A percentile compares a stretch with the other conserved stretches of the same genome.
These are phyloP conservation scores for Apophysomyces trapeziformis DNA, from an alignment of 371 early-diverging fungal species.

Conservation along the genomic window DNA sequence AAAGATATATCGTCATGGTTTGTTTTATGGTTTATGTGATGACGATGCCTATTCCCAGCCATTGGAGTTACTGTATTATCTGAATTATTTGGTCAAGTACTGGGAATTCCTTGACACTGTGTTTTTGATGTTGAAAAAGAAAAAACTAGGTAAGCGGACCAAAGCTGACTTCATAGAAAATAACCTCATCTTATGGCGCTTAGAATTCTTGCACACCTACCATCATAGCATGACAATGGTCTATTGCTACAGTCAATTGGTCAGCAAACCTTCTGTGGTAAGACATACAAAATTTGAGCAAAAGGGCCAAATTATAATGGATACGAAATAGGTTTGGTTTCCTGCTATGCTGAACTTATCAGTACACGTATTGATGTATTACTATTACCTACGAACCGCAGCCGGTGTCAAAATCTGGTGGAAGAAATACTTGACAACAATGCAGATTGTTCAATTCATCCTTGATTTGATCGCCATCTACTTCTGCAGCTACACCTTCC, in stretches of 20 bases:
- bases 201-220: slow-evolving; percentile 78
- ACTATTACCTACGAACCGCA: slow-evolving; percentile 76
- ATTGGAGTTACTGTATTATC: slow-evolving; percentile 79
- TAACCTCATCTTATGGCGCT: background rate
- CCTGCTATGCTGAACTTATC: slow-evolving; percentile 70
- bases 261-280: slow-evolving; percentile 72
- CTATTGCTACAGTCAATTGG: slow-evolving; percentile 73
- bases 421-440: slow-evolving; percentile 81
- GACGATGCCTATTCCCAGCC: slow-evolving; percentile 73
- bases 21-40: slow-evolving; percentile 74
- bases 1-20: slow-evolving; percentile 63
- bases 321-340: slow-evolving; percentile 56
- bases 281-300: slow-evolving; percentile 18
- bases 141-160: slow-evolving; percentile 18
- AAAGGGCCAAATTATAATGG: no score
- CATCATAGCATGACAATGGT: slow-evolving; percentile 83
- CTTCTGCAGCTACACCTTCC: slow-evolving; percentile 71
- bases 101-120: slow-evolving; percentile 70
- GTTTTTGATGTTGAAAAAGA: slow-evolving; percentile 44
- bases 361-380: slow-evolving; percentile 83
- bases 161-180: background rate
- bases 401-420: slow-evolving; percentile 77
- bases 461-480: slow-evolving; percentile 70
- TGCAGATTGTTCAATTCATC: slow-evolving; percentile 83
- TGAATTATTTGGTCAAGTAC: slow-evolving; percentile 88